Conservation (phyloP, 805 yeast species). For the Sugiyamaella americana region DNA sequence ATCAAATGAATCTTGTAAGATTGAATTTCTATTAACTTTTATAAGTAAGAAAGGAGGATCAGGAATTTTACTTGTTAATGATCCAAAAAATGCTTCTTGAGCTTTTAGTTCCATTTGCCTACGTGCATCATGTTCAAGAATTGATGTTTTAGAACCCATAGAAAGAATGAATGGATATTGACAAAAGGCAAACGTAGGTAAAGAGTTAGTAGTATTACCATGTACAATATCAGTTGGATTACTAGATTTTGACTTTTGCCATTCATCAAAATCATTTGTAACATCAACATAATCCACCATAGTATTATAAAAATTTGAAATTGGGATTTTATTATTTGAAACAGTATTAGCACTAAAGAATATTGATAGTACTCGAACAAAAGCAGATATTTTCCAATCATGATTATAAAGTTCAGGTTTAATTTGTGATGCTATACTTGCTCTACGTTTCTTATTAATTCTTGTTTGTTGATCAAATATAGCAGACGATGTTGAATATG, state of each 20-base stretch:
- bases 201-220: slow-evolving; percentile 10
- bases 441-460: slow-evolving; percentile 13
- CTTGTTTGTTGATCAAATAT: too few relatives aligned
- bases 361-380: slow-evolving; percentile 51
- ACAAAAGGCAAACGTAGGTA: slow-evolving; percentile 53
- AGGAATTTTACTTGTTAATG: slow-evolving; percentile 55
- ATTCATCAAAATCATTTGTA: slow-evolving; percentile 72
- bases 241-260: slow-evolving; percentile 45
- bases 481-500: background rate
- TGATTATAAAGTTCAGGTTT: slow-evolving; percentile 56
- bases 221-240: background rate
- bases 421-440: slow-evolving; percentile 14
- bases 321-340: slow-evolving; percentile 30
- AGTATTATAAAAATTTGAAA: slow-evolving; percentile 63
- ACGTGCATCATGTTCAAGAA: slow-evolving; percentile 76
- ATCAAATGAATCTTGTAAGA: slow-evolving; percentile 67
- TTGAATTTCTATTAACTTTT: slow-evolving; percentile 56
- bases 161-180: slow-evolving; percentile 78
- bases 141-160: slow-evolving; percentile 72
- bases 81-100: slow-evolving; percentile 78
- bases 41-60: slow-evolving; percentile 66
- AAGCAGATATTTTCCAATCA: slow-evolving; percentile 76
- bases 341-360: slow-evolving; percentile 48
- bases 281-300: slow-evolving; percentile 75
- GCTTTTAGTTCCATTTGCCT: slow-evolving; percentile 80